Evolutionary conservation across 768 basidiomycete genomes (phyloP), one percentile per base, ranked within the genome.

Genomic region (Podaxis sp.): DNA sequence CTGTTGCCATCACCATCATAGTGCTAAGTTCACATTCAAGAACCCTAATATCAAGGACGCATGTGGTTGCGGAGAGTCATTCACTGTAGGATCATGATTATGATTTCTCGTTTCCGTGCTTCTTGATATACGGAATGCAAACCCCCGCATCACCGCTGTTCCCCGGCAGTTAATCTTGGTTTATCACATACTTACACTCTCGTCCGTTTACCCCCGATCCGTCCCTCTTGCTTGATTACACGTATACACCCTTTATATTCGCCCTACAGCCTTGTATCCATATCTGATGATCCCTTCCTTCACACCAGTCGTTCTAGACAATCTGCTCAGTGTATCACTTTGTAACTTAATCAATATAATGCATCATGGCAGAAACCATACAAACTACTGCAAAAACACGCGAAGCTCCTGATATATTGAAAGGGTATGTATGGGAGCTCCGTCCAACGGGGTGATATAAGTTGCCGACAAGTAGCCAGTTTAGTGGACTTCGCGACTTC

Each of bases 31-130:
- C 69, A 82, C 86, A 29, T 91, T 91, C 75, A 85, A 89, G 77
- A 96, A 96, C 71, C 94, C 94, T 6, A 97, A 97, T 74, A 89
- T 96, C 75, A 91, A 89, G 77, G 94, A 96, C 70, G 92, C 93
- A 6, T 97, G 94, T 74, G 94, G 94, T 56, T 96, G 94, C 70
- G 94, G 94, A 64, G 94, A 96, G 78, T 95, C 93, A 0, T 95
- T 94, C 76, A 90, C 84, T 52, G 85, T 93, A 63, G 73, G 69
- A 55, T 76, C 76, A 73, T 81, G 67, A 76, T 68, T 22, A 46
- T 46, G 15, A 46, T 46, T 46, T 46, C n/a, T 19, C 51, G 41
- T 62, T 50, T 50, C 49, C 57, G 22, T 57, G 50, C 33, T 9
- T 38, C 4, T 29, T 36, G 38, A 36, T 33, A 19, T 24, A 11